phyloP scores from a whole-genome alignment of 768 basidiomycete species.

The Xerocomus potaroensis region DNA sequence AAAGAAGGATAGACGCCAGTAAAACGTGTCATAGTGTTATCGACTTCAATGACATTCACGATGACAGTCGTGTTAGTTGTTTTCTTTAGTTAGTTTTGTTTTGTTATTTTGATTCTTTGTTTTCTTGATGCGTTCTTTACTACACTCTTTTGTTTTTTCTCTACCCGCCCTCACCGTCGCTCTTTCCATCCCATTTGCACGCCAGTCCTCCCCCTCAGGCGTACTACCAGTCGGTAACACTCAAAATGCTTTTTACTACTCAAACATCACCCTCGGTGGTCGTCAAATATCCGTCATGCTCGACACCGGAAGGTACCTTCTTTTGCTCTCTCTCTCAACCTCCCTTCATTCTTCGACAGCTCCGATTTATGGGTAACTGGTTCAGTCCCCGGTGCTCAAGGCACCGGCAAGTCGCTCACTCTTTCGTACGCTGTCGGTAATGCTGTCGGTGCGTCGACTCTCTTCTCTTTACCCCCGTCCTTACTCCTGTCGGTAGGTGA shows the following conservation, averaged over 20 bases:
- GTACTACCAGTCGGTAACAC: constrained; percentile 54
- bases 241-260: constrained; percentile 69
- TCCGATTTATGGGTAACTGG: constrained; percentile 73
- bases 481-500: constrained; percentile 38
- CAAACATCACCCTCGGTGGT: constrained; percentile 67
- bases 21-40: background rate
- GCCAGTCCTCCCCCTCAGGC: constrained; percentile 21
- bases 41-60: too few species aligned
- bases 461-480: background rate
- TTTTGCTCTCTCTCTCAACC: background rate
- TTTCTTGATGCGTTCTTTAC: constrained; percentile 20
- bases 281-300: constrained; percentile 54
- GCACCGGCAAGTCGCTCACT: constrained; percentile 52
- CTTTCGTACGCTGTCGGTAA: constrained; percentile 68
- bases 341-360: constrained; percentile 33
- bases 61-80: too few species aligned
- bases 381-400: constrained; percentile 44
- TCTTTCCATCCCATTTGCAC: constrained; percentile 31
- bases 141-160: constrained; percentile 22
- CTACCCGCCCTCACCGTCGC: constrained; percentile 23
- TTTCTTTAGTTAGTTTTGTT: too few species aligned
- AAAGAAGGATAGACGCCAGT: background rate
- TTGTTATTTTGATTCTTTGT: too few species aligned
- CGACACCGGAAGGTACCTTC: constrained; percentile 68
- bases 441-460: constrained; percentile 45